Base-by-base conservation (phyloP, 495 filamentous ascomycete species). In the Sordaria brevicollis region DNA sequence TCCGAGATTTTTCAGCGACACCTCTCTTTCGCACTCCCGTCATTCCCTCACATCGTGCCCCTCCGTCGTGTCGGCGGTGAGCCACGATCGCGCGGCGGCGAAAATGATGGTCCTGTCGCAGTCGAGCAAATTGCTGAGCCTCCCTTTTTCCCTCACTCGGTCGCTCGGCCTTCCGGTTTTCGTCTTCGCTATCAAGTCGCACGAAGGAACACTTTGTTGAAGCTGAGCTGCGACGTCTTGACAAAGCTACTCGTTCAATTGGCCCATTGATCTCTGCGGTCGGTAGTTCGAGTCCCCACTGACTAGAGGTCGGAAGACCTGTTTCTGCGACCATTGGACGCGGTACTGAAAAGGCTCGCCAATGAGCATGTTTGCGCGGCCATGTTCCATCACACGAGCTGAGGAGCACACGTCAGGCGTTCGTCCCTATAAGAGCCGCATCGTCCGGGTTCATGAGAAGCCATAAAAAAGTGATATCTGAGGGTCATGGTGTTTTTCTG, bases 321-420 rank as follows among this genome's bases (percentile, higher is more conserved):
- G 35, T 75, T 75, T 31, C 25, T 67, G 77, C 68, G 77, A 41
- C 78, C 78, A 78, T 76, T 77, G 77, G 76, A 69, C 71, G 73
- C 69, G 65, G 65, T 70, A 33, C 65, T 54, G 69, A 73, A 65
- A 62, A n/a, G 39, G 66, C 70, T 73, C 76, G 70, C 77, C 78
- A 79, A 80, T 79, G 72, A 70, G 71, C 71, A 68, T 67, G 67
- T 69, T 43, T 38, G 67, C 38, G 25, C 41, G 74, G 37, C 38
- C 35, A 39, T 71, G 65, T 66, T 67, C 67, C 73, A 75, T 78
- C 72, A 72, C 75, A 75, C 72, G 67, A 54, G 65, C 70, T 37
- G 66, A 68, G 34, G 36, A 70, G 72, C 66, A 68, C 70, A 68
- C 41, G 37, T 67, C 66, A 71, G 43, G 49, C 69, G 68, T 70